A percentile compares a stretch with the other conserved stretches of the same genome.
Conservation (phyloP, 148 eudicot genomes). For the Rhododendron griersonianum region DNA sequence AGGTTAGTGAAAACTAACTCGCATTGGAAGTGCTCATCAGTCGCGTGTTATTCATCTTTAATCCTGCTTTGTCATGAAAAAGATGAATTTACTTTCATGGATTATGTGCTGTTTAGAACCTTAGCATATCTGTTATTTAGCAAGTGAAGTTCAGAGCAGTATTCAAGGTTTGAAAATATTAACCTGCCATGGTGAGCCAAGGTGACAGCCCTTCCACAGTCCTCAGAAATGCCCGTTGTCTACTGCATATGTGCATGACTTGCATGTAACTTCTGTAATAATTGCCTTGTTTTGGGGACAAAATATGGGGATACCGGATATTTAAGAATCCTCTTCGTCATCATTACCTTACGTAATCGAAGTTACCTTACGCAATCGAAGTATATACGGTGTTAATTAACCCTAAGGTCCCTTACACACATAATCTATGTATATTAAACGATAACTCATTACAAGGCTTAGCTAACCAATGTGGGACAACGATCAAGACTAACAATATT, state of each 20-base stretch:
- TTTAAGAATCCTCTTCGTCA: neutral
- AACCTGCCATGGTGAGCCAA: neutral
- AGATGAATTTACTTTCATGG: neutral
- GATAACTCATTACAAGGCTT: too few relatives aligned
- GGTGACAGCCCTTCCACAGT: neutral
- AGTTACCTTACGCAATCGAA: neutral
- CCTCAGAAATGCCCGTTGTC: neutral
- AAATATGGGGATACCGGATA: neutral
- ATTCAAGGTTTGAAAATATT: conserved; percentile 3
- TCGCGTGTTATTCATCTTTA: too few relatives aligned
- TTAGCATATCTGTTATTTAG: neutral
- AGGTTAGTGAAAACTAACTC: too few relatives aligned
- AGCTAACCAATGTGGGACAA: too few relatives aligned
- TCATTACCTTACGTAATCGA: neutral
- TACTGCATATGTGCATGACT: neutral
- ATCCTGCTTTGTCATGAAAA: neutral
- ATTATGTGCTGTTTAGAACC: neutral
- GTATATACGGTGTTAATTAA: too few relatives aligned
- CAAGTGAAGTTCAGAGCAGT: neutral
- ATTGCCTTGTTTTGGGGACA: neutral
- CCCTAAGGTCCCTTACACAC: too few relatives aligned
- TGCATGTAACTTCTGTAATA: neutral
- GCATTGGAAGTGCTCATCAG: too few relatives aligned
- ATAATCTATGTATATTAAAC: too few relatives aligned
- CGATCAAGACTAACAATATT: too few relatives aligned